These are phyloP conservation scores for Solanum virginianum DNA, from an alignment of 257 asterid genomes.

Conservation along the genomic window DNA sequence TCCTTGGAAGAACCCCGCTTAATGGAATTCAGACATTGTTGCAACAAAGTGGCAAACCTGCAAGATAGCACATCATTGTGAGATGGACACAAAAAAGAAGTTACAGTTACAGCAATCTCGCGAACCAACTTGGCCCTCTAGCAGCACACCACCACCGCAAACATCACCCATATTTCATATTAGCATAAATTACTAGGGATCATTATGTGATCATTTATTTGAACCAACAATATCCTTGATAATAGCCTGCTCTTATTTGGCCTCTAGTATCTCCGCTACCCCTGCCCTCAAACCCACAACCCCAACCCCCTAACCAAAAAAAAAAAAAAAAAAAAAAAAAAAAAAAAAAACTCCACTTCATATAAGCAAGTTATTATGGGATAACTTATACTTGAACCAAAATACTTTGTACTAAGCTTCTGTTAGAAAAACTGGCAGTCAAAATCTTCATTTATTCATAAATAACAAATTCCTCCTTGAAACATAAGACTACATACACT, in stretches of 20 bases:
- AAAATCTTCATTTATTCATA: neutral
- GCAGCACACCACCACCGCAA: neutral
- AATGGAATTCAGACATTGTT: constrained; percentile 67
- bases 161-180: neutral
- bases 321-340: too few species aligned
- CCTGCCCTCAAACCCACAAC: too few species aligned
- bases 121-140: neutral
- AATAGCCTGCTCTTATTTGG: neutral
- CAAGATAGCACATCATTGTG: neutral
- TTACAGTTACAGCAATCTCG: neutral
- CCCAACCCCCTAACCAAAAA: neutral
- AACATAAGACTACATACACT: neutral
- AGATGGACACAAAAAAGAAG: neutral
- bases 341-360: neutral
- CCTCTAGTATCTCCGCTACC: neutral
- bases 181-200: neutral
- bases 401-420: neutral
- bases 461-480: neutral
- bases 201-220: neutral
- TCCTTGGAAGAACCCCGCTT: constrained; percentile 83
- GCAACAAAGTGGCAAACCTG: constrained; percentile 80
- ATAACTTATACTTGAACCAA: neutral
- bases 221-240: neutral
- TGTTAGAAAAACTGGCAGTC: neutral
- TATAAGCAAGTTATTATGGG: neutral